Percentiles rank a stretch among this genome's conserved stretches.
These are phyloP conservation scores for Suillus fuscotomentosus DNA, from an alignment of 768 basidiomycete species.

Conservation along the genomic window DNA sequence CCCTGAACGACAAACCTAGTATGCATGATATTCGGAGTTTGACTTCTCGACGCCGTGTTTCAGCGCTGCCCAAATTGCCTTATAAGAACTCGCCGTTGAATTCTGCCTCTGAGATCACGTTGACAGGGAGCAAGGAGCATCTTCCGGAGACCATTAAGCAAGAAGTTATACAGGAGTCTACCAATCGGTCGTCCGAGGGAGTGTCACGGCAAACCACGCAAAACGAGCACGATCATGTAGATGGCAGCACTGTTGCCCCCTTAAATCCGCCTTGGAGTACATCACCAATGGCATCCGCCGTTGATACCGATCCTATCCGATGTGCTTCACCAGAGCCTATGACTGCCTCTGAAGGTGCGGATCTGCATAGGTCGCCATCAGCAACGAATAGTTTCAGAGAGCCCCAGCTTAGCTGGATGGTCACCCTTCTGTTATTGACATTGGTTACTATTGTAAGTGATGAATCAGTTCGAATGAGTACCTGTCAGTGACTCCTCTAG, in stretches of 20 bases:
- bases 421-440: constrained; percentile 55
- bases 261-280: constrained; percentile 10
- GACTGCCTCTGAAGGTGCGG: constrained; percentile 13
- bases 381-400: constrained; percentile 34
- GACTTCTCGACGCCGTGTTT: constrained; percentile 9
- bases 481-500: constrained; percentile 19
- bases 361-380: constrained; percentile 14
- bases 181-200: constrained; percentile 26
- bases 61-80: constrained; percentile 8
- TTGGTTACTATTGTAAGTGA: constrained; percentile 60
- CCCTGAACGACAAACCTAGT: constrained; percentile 22
- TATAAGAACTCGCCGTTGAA: constrained; percentile 12
- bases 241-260: constrained; percentile 4
- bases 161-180: constrained; percentile 11
- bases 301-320: constrained; percentile 3
- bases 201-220: neutral
- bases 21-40: constrained; percentile 19
- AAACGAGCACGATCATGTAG: neutral
- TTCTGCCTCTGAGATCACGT: constrained; percentile 28
- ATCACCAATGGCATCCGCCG: constrained; percentile 14
- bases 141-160: constrained; percentile 9
- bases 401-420: constrained; percentile 56
- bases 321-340: constrained; percentile 12
- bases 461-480: neutral
- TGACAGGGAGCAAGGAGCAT: constrained; percentile 11